These are phyloP conservation scores for Fragaria iinumae DNA, from an alignment of 306 rosid species.

Conservation along the genomic window DNA sequence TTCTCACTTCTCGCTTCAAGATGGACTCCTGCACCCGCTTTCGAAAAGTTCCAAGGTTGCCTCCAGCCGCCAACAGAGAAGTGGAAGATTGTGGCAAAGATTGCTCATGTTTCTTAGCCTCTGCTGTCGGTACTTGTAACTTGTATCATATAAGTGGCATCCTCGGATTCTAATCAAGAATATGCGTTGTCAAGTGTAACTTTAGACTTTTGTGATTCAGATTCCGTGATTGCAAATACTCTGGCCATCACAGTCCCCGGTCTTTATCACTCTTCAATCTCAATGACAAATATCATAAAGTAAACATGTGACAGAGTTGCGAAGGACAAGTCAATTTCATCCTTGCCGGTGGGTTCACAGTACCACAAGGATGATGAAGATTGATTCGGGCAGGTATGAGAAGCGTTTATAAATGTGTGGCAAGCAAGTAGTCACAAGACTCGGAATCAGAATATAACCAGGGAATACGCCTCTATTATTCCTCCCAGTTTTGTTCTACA, in stretches of 20 bases:
- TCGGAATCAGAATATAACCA: neutral
- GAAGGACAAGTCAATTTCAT: neutral
- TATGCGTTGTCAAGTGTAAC: too few relatives aligned
- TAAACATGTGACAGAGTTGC: neutral
- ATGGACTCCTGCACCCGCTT: neutral
- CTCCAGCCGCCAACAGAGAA: neutral
- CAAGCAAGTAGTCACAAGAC: neutral
- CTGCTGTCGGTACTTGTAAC: neutral
- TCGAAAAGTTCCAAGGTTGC: neutral
- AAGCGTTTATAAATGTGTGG: neutral
- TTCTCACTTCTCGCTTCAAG: neutral
- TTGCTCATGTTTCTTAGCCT: neutral
- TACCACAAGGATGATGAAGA: neutral
- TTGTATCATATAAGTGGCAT: neutral
- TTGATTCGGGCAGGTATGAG: neutral
- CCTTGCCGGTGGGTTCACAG: neutral
- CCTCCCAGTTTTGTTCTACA: neutral
- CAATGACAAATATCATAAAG: neutral
- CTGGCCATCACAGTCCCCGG: neutral
- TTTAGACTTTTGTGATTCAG: neutral
- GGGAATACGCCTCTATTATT: neutral
- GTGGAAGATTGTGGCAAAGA: neutral
- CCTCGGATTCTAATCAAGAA: neutral
- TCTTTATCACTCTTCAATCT: neutral
- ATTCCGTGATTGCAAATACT: neutral